Percentiles rank a stretch among this genome's conserved stretches.
Evolutionary conservation across 306 rosid genomes (phyloP).

Genomic region (Castanea mollissima): DNA sequence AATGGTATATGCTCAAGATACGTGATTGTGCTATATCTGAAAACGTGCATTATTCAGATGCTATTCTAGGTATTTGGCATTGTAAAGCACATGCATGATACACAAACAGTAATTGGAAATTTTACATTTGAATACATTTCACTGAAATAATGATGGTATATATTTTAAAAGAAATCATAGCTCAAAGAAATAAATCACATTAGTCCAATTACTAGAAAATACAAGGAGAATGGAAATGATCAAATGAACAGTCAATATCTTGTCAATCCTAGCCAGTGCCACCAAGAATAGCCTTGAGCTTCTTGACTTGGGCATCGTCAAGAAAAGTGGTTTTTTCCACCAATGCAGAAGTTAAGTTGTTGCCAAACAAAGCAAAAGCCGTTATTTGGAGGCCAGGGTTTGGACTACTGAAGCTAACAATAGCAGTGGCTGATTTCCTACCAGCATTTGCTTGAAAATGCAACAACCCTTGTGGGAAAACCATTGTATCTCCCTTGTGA

Average conservation of each 20-base stretch:
- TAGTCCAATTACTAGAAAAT: neutral
- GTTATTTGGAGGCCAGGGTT: constrained; percentile 81
- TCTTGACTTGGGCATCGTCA: constrained; percentile 55
- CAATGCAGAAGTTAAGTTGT: constrained; percentile 50
- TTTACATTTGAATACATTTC: too few species aligned
- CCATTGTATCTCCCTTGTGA: constrained; percentile 58
- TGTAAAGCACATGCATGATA: too few species aligned
- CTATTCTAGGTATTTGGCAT: too few species aligned
- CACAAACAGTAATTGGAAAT: too few species aligned
- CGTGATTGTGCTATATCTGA: too few species aligned
- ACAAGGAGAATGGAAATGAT: neutral
- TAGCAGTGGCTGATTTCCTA: constrained; percentile 33
- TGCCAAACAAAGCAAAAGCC: constrained; percentile 73
- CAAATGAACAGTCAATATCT: too few species aligned
- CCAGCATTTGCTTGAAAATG: constrained; percentile 66
- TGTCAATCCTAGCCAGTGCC: constrained; percentile 44
- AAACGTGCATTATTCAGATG: too few species aligned
- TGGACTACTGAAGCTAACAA: constrained; percentile 58
- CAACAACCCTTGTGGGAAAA: constrained; percentile 81
- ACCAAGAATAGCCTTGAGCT: constrained; percentile 85
- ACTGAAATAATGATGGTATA: too few species aligned
- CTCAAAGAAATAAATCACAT: neutral
- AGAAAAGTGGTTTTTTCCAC: constrained; percentile 60
- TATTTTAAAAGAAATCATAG: too few species aligned
- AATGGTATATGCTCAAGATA: too few species aligned